Evolutionary conservation across 192 early-diverging fungal species (phyloP).

Genomic region (Jimgerdemannia lactiflua): DNA sequence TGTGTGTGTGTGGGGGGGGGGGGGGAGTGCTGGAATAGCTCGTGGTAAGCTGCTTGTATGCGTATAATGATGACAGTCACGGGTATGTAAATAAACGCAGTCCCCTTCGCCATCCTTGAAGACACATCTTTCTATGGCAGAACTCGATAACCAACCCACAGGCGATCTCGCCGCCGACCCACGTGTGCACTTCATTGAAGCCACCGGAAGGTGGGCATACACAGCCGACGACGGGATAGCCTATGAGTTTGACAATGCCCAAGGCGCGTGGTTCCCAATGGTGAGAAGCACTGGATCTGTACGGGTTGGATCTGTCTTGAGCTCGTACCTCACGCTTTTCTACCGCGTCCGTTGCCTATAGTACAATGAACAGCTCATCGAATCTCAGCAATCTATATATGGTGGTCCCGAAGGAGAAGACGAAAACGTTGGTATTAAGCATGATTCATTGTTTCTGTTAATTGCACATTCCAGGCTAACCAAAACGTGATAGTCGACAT

Average conservation of each 20-base stretch:
- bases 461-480: background rate
- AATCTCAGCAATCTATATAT: slow-evolving; percentile 68
- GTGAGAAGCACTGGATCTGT: slow-evolving; percentile 30
- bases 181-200: slow-evolving; percentile 61
- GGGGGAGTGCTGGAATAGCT: too few relatives aligned
- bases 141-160: background rate
- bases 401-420: slow-evolving; percentile 52
- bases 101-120: background rate
- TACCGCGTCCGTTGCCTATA: slow-evolving; percentile 2
- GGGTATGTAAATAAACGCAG: background rate
- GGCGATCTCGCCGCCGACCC: slow-evolving; percentile 49
- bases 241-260: slow-evolving; percentile 81
- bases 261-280: slow-evolving; percentile 91
- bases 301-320: background rate
- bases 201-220: slow-evolving; percentile 75
- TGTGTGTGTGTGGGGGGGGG: too few relatives aligned
- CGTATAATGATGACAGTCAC: too few relatives aligned
- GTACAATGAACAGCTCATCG: slow-evolving; percentile 59
- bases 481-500: background rate
- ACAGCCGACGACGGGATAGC: slow-evolving; percentile 76
- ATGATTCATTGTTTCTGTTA: too few relatives aligned
- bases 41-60: too few relatives aligned
- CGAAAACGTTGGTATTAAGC: slow-evolving; percentile 33
- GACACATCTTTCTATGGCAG: slow-evolving; percentile 1
- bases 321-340: background rate